Percentiles rank a stretch among this genome's conserved stretches.
Conservation (phyloP, 192 early-diverging fungal genomes). For the Linderina pennispora region DNA sequence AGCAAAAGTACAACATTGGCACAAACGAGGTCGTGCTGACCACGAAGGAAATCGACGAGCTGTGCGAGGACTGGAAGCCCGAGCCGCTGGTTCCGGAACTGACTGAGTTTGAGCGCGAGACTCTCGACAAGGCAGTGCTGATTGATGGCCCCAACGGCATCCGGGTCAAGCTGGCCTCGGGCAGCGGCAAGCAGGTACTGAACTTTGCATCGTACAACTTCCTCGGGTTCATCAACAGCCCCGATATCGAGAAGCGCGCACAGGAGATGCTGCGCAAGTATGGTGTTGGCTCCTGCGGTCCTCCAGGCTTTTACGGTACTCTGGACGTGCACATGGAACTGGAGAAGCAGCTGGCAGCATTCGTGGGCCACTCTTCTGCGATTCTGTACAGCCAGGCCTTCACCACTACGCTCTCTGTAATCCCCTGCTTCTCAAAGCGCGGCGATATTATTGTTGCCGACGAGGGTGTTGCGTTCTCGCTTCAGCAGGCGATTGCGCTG, state of each 20-base stretch:
- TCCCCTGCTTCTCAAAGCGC: constrained; percentile 95
- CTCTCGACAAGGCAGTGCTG: constrained; percentile 71
- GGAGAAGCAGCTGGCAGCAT: constrained; percentile 77
- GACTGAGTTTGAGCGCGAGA: constrained; percentile 60
- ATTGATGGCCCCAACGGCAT: constrained; percentile 56
- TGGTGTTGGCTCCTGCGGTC: constrained; percentile 94
- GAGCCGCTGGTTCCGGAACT: constrained; percentile 84
- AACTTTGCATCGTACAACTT: constrained; percentile 90
- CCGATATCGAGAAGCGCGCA: constrained; percentile 74
- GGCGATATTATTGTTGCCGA: constrained; percentile 95
- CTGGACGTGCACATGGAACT: constrained; percentile 94
- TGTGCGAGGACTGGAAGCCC: constrained; percentile 92
- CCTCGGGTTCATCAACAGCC: constrained; percentile 70
- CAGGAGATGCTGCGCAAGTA: constrained; percentile 82
- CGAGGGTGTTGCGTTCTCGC: constrained; percentile 78
- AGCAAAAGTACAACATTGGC: constrained; percentile 75
- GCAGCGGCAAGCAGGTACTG: constrained; percentile 33
- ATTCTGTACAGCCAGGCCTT: constrained; percentile 96
- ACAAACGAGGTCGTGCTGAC: constrained; percentile 71
- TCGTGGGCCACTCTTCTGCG: constrained; percentile 75
- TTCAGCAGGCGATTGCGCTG: constrained; percentile 85
- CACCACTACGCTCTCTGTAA: constrained; percentile 83
- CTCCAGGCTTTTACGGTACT: constrained; percentile 93
- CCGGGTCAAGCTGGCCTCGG: constrained; percentile 43
- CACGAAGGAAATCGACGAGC: constrained; percentile 92